Evolutionary conservation across 345 rosid species (phyloP), one percentile per base, ranked within the genome.

Genomic region (Erysimum cheiranthoides): DNA sequence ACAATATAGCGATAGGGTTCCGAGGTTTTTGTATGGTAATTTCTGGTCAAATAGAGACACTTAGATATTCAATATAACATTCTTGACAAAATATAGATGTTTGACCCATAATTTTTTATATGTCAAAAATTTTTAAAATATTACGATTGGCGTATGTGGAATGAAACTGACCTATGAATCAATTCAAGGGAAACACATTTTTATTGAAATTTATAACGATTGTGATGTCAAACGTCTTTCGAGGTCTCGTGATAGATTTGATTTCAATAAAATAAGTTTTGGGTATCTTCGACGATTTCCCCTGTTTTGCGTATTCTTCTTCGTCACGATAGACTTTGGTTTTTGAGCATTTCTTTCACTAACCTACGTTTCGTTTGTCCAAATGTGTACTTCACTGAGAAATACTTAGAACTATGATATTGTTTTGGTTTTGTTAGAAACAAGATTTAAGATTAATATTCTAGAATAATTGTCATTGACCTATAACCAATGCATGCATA

Each of bases 401-500:
- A n/a, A n/a, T n/a, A n/a, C n/a, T n/a, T n/a, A n/a, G n/a, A n/a
- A n/a, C n/a, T n/a, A n/a, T n/a, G n/a, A n/a, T n/a, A n/a, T 9
- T 28, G 27, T 10, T 18, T 49, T 18, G 4, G 53, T 17, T 51
- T 51, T 10, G 14, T 51, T 51, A 51, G 56, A 51, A 51, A 25
- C 8, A 50, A 25, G 1, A 11, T 10, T 18, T 51, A 40, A 12
- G 45, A 39, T 50, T 4, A 51, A 25, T 0, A 13, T 42, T 42
- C 21, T 46, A 34, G 28, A 39, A 12, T 39, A 40, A 4, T 16
- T 42, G 68, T 64, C 53, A 64, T n/a, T 63, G 53, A n/a, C 39
- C 5, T 30, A 32, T 49, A 49, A 49, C 34, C 45, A 66, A 66
- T 66, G 70, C 70, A 50, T 49, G 58, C 32, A 32, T 18, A 65